Percentiles rank a stretch among this genome's conserved stretches.
phyloP scores from a whole-genome alignment of 257 asterid species.

The Lycium ferocissimum region DNA sequence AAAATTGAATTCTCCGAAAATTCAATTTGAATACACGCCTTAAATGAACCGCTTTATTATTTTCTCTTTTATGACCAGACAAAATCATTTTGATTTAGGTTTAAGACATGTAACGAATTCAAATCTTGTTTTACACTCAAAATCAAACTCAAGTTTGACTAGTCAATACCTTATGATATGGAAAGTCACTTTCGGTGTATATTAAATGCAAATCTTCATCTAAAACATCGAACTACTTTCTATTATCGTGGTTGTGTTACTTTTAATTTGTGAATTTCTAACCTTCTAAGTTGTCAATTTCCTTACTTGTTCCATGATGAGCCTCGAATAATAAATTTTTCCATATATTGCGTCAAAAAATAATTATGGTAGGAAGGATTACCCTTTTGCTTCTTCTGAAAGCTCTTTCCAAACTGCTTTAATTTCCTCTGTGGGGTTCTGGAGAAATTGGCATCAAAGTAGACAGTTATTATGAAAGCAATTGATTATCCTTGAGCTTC shows the following conservation, averaged over 20 bases:
- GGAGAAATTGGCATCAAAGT: slow-evolving; percentile 26
- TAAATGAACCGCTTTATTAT: background rate
- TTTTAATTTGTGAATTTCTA: background rate
- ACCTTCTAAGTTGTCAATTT: background rate
- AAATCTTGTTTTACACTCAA: slow-evolving; percentile 26
- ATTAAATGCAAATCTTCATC: slow-evolving; percentile 18
- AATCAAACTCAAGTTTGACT: slow-evolving; percentile 21
- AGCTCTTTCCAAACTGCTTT: slow-evolving; percentile 7
- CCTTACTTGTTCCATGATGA: background rate
- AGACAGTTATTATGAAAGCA: slow-evolving; percentile 23
- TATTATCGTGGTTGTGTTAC: background rate
- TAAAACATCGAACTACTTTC: background rate
- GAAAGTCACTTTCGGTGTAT: slow-evolving; percentile 24
- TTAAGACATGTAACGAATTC: slow-evolving; percentile 18
- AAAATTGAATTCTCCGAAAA: background rate
- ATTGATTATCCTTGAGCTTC: background rate
- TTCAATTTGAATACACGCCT: background rate
- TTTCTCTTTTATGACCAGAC: background rate
- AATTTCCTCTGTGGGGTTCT: background rate
- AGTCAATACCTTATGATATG: slow-evolving; percentile 26
- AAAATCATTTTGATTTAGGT: slow-evolving; percentile 25
- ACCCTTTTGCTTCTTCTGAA: slow-evolving; percentile 24
- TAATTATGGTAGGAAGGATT: background rate
- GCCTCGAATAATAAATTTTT: background rate
- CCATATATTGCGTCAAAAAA: background rate